phyloP scores from a whole-genome alignment of 495 filamentous ascomycete genomes.

The Aspergillus incahuasiensis region DNA sequence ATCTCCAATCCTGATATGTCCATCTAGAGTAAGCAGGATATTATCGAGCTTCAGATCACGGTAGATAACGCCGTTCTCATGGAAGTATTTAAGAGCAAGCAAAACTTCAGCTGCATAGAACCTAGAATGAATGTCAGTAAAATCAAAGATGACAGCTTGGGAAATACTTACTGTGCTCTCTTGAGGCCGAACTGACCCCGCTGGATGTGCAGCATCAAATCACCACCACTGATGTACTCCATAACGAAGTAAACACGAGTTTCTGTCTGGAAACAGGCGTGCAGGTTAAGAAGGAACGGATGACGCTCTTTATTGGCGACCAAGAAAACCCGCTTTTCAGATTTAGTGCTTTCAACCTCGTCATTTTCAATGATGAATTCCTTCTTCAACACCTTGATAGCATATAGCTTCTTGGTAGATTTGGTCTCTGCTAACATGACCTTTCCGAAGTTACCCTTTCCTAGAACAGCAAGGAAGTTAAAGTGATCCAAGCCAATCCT shows the following conservation, averaged over 20 bases:
- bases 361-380: constrained; percentile 99
- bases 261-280: constrained; percentile 99
- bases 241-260: constrained; percentile 99
- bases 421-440: constrained; percentile 99
- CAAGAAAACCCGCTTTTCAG: constrained; percentile 95
- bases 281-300: constrained; percentile 90
- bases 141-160: not conserved
- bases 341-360: constrained; percentile 97
- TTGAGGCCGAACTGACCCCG: constrained; percentile 93
- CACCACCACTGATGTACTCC: constrained; percentile 99
- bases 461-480: constrained; percentile 97
- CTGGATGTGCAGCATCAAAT: constrained; percentile 99
- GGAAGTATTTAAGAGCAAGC: constrained; percentile 97
- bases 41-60: constrained; percentile 99
- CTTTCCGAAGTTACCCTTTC: constrained; percentile 99
- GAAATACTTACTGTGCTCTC: constrained; percentile 76
- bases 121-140: constrained; percentile 38
- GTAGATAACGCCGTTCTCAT: constrained; percentile 99
- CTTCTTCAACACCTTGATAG: constrained; percentile 99
- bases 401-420: constrained; percentile 82
- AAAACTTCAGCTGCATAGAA: constrained; percentile 99
- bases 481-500: constrained; percentile 96
- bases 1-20: constrained; percentile 98
- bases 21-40: constrained; percentile 91
- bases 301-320: constrained; percentile 97